A percentile compares a stretch with the other conserved stretches of the same genome.
Evolutionary conservation across 2,329 filamentous ascomycete genomes (phyloP).

Genomic region (Alternaria sp.): DNA sequence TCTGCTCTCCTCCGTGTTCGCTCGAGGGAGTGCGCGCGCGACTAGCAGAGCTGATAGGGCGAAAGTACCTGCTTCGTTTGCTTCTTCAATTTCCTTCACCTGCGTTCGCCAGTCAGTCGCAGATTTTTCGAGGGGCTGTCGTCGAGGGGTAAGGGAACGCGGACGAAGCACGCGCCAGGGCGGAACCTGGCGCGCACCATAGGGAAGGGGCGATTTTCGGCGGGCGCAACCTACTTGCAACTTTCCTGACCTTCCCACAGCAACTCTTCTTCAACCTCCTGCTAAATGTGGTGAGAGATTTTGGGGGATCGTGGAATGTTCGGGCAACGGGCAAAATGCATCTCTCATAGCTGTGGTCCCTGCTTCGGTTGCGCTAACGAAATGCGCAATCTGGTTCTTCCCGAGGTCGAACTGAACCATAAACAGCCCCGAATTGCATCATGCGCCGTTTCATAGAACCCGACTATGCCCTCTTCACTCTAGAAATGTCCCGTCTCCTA

Average conservation of each 20-base stretch:
- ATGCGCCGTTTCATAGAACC: slow-evolving; percentile 10
- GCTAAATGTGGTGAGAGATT: slow-evolving; percentile 39
- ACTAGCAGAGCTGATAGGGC: slow-evolving; percentile 9
- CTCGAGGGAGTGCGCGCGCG: slow-evolving; percentile 9
- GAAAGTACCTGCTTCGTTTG: slow-evolving; percentile 41
- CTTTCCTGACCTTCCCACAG: slow-evolving; percentile 53
- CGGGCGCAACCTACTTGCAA: slow-evolving; percentile 41
- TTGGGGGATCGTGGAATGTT: slow-evolving; percentile 28
- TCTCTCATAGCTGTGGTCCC: slow-evolving; percentile 32
- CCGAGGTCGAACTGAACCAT: slow-evolving; percentile 33
- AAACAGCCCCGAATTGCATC: slow-evolving; percentile 26
- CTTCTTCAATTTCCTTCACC: slow-evolving; percentile 47
- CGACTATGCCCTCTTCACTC: slow-evolving; percentile 23
- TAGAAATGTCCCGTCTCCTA: slow-evolving; percentile 21
- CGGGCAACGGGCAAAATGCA: slow-evolving; percentile 38
- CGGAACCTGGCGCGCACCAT: slow-evolving; percentile 16
- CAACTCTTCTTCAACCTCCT: slow-evolving; percentile 52
- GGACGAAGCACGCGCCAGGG: slow-evolving; percentile 33
- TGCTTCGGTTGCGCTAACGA: slow-evolving; percentile 32
- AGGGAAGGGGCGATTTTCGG: background rate
- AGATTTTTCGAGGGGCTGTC: slow-evolving; percentile 39
- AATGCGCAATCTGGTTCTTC: slow-evolving; percentile 36
- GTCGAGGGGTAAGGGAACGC: slow-evolving; percentile 39
- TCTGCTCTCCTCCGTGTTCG: slow-evolving; percentile 14
- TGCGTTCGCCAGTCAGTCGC: slow-evolving; percentile 39